phyloP scores from a whole-genome alignment of 2,329 filamentous ascomycete species.

The Colletotrichum plurivorum region DNA sequence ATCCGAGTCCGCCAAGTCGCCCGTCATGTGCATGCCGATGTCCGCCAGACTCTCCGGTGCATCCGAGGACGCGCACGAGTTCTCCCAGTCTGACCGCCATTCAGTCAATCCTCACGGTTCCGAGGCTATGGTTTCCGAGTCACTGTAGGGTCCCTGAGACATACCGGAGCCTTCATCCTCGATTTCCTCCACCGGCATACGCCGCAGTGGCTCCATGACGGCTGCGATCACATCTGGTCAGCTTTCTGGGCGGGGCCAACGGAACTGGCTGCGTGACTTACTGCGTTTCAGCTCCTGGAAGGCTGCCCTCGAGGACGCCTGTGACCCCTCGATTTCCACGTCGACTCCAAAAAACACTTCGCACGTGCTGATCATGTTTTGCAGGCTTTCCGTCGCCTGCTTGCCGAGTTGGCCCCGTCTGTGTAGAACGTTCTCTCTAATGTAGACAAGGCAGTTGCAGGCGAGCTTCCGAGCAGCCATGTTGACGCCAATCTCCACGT shows the following conservation, averaged over 20 bases:
- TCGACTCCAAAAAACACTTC: slow-evolving; percentile 53
- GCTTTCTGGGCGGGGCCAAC: not conserved
- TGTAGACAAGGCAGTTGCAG: slow-evolving; percentile 59
- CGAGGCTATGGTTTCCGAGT: slow-evolving; percentile 53
- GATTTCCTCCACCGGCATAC: slow-evolving; percentile 69
- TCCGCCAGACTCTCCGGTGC: slow-evolving; percentile 66
- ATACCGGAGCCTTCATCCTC: slow-evolving; percentile 73
- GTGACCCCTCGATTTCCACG: slow-evolving; percentile 6
- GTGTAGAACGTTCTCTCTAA: slow-evolving; percentile 62
- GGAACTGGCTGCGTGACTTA: slow-evolving; percentile 48
- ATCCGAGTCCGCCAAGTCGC: slow-evolving; percentile 56
- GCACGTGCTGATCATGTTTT: slow-evolving; percentile 60
- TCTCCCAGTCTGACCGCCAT: slow-evolving; percentile 65
- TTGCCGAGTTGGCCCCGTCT: slow-evolving; percentile 57
- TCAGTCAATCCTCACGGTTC: slow-evolving; percentile 52
- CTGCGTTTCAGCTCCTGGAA: slow-evolving; percentile 54
- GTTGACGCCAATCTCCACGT: slow-evolving; percentile 49
- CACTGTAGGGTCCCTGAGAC: slow-evolving; percentile 52
- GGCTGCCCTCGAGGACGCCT: slow-evolving; percentile 36
- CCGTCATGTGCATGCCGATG: slow-evolving; percentile 57
- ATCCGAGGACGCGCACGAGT: slow-evolving; percentile 68
- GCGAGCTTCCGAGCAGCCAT: slow-evolving; percentile 58
- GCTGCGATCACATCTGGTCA: slow-evolving; percentile 44
- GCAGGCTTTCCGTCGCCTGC: slow-evolving; percentile 58
- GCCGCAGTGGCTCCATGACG: slow-evolving; percentile 64